Base-by-base conservation (phyloP, 768 basidiomycete species). In the Harrya chromipes region DNA sequence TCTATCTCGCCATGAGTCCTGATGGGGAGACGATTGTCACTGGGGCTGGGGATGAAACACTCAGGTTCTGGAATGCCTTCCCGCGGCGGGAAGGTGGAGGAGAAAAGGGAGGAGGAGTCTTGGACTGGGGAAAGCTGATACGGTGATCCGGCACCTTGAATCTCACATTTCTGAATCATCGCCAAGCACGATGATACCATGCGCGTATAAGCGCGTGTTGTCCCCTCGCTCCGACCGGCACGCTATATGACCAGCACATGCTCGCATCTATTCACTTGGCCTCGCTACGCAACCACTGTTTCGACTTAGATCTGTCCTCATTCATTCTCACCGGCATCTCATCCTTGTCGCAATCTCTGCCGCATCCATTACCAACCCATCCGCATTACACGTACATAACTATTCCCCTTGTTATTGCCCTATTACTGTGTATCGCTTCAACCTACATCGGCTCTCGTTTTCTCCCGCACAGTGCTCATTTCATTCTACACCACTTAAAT, bases 21-120 rank as follows among this genome's bases (percentile, higher is more conserved):
- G 94, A 97, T 58, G 94, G 94, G 16, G 92, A 95, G 72, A 98
- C 94, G 1, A 97, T 98, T 54, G 97, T 97, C 23, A 98, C 94
- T 0, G 95, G 95, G 14, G 95, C 95, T 0, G 95, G 95, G 0
- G 95, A 99, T 67, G 95, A 98, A 72, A 99, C 95, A 4, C 71
- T 99, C 46, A 71, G 94, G 54, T 98, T 98, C 70, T 98, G 95
- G 95, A 95, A 93, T 66, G 94, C 93, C 0, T 97, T 99, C 62
- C 89, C 90, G n/a, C 84, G 82, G 69, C 79, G 74, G 56, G 85
- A 84, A 47, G 68, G 63, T 34, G 64, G 65, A 23, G 70, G 67
- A 40, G 62, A 66, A 34, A 69, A 53, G 57, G 59, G 74, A 40
- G 58, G 75, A 31, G 77, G 74, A 21, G 63, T 58, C 43, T 58